Evolutionary conservation across 169 alveolate genomes (phyloP), one percentile per base, ranked within the genome.

Genomic region (Blepharisma undulans): DNA sequence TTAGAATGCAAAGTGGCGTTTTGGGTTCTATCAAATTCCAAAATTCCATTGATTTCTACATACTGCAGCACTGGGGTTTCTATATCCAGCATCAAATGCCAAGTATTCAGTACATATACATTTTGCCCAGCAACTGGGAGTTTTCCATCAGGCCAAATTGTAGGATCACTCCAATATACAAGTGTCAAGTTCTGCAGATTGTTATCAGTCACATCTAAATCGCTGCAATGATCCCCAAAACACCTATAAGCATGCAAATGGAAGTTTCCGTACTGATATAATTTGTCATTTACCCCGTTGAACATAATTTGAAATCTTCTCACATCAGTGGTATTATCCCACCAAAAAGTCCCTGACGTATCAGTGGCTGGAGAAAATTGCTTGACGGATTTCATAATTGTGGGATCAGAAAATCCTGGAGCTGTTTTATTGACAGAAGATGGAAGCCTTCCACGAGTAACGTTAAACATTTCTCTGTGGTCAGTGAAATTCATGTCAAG

Each of bases 41-140:
- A 59, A 27, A 71, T 90, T 7, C 95, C 95, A 84, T 92, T 90
- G 27, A 92, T 87, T 36, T 34, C 72, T 7, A 92, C 60, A 72
- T 76, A 59, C 16, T 32, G 27, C 25, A 90, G 61, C 2, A 72
- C 60, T 6, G 95, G 94, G 33, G 94, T 90, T 29, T 92, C 94
- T 6, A 89, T 93, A 76, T 86, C 90, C 8, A 92, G 91, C 85
- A 94, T 92, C 72, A 29, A 84, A 72, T 92, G 85, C 93, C 93
- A 92, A 7, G 81, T 88, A 30, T 78, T 14, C 36, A 76, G 33
- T 30, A 93, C 84, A n/a, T n/a, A 88, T 14, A 92, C 95, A 16
- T 12, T 32, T 2, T 84, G 86, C 12, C 89, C 86, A 10, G 6
- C 90, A 25, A 14, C 34, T 4, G 95, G 95, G 22, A 90, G 66